phyloP scores from a whole-genome alignment of 306 rosid genomes.

The Cicer arietinum region DNA sequence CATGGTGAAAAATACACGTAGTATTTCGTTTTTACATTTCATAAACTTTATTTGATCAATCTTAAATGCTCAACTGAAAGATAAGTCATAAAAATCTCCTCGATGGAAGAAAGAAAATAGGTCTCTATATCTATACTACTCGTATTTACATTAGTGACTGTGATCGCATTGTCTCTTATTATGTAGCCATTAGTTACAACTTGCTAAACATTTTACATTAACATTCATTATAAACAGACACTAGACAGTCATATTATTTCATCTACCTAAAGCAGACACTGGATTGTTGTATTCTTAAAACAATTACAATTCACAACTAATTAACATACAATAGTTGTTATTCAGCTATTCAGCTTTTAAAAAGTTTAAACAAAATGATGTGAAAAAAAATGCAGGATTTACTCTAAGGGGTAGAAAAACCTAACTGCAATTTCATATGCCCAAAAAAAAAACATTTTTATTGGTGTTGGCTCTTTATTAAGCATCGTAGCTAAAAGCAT shows the following conservation, averaged over 20 bases:
- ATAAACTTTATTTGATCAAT: not conserved
- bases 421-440: slow-evolving; percentile 7
- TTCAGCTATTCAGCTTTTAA: not conserved
- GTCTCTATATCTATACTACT: not conserved
- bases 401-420: not conserved
- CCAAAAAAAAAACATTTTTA: not conserved
- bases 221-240: not conserved
- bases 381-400: not conserved
- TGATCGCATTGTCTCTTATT: slow-evolving; percentile 1
- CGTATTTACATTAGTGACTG: not conserved
- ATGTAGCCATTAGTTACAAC: not conserved
- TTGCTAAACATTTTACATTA: not conserved
- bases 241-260: not conserved
- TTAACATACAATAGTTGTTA: not conserved
- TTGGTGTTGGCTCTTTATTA: not conserved
- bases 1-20: slow-evolving; percentile 23
- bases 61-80: not conserved
- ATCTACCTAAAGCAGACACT: not conserved
- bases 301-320: not conserved
- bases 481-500: slow-evolving; percentile 23
- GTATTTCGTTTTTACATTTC: not conserved
- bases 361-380: not conserved
- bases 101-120: slow-evolving; percentile 4
- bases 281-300: not conserved
- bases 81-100: slow-evolving; percentile 2